phyloP scores from a whole-genome alignment of 179 eudicot genomes.

The Silene noctiflora region DNA sequence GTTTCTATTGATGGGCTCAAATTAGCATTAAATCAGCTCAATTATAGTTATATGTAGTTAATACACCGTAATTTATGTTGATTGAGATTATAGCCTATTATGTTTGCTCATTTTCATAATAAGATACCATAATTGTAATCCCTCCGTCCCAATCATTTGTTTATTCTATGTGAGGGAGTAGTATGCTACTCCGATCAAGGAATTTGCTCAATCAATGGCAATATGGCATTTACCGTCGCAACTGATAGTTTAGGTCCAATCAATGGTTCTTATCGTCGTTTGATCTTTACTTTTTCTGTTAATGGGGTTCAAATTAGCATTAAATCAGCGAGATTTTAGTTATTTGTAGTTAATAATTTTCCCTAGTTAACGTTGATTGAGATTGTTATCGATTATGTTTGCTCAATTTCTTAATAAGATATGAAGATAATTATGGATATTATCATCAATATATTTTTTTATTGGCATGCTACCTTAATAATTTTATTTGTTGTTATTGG shows the following conservation, averaged over 20 bases:
- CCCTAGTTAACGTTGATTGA: not conserved
- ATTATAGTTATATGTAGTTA: not conserved
- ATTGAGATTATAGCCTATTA: no score
- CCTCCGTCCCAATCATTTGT: not conserved
- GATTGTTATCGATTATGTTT: not conserved
- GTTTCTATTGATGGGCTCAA: no score
- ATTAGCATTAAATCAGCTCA: not conserved
- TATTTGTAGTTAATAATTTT: slow-evolving; percentile 1
- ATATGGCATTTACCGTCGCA: no score
- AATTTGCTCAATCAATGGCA: no score
- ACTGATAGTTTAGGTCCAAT: no score
- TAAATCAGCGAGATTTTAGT: not conserved
- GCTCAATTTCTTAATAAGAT: no score
- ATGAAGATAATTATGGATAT: no score
- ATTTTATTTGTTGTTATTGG: not conserved
- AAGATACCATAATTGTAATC: not conserved
- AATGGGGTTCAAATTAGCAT: no score
- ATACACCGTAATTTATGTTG: not conserved
- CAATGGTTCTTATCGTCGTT: no score
- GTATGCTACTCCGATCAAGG: no score
- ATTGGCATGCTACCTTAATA: not conserved
- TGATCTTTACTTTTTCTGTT: no score
- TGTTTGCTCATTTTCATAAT: not conserved
- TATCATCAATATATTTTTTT: not conserved
- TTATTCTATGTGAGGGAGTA: no score